A percentile compares a stretch with the other conserved stretches of the same genome.
Conservation (phyloP, 2,329 filamentous ascomycete species). For the Paracoccidioides lutzii region DNA sequence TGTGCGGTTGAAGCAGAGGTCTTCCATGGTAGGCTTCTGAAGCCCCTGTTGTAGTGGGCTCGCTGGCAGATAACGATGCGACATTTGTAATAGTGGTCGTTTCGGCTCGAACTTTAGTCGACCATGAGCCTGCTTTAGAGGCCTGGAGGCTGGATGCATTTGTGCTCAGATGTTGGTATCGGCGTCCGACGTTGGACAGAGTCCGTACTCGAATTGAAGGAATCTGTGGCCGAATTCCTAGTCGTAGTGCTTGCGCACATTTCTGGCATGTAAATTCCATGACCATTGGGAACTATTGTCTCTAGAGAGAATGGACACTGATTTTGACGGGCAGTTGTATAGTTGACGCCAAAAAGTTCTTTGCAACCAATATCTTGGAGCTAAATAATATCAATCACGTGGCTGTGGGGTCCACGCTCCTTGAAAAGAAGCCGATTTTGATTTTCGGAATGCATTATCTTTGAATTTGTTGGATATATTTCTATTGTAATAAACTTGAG, state of each 20-base stretch:
- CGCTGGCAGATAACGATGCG: background rate
- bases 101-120: background rate
- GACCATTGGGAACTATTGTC: slow-evolving; percentile 19
- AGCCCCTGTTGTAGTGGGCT: background rate
- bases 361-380: background rate
- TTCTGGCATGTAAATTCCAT: slow-evolving; percentile 29
- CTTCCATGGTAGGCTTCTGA: background rate
- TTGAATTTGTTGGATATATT: background rate
- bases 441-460: too few species aligned
- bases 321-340: background rate
- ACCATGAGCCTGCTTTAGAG: background rate
- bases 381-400: background rate
- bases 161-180: slow-evolving; percentile 10
- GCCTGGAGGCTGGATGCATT: background rate
- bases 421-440: background rate
- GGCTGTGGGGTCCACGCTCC: background rate
- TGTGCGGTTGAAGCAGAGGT: slow-evolving; percentile 51
- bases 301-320: background rate
- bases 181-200: slow-evolving; percentile 16
- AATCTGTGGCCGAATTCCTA: slow-evolving; percentile 16
- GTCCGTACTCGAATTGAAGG: slow-evolving; percentile 15
- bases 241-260: slow-evolving; percentile 26
- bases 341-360: background rate
- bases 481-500: background rate
- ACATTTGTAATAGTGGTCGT: background rate